A percentile compares a stretch with the other conserved stretches of the same genome.
phyloP scores from a whole-genome alignment of 139 green algal genomes.

The Ostreobium quekettii region DNA sequence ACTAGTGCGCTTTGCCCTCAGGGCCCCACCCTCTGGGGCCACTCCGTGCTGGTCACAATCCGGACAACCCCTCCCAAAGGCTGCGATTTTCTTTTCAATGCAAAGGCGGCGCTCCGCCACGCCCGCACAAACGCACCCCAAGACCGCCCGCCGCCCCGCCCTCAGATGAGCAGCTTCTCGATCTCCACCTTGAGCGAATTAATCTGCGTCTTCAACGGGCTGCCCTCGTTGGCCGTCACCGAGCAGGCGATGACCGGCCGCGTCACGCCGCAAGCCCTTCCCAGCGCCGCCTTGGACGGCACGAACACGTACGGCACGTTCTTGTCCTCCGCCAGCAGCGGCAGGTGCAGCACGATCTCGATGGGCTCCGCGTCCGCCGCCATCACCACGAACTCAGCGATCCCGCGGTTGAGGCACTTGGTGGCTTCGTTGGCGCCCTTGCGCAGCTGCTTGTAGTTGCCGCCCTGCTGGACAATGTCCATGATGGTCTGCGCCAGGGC shows the following conservation, averaged over 20 bases:
- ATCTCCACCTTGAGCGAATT: slow-evolving; percentile 87
- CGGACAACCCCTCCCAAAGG: too few species aligned
- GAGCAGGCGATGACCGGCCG: slow-evolving; percentile 86
- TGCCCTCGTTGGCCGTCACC: slow-evolving; percentile 96
- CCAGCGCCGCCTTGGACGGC: slow-evolving; percentile 91
- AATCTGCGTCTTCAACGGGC: slow-evolving; percentile 94
- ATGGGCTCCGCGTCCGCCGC: slow-evolving; percentile 97
- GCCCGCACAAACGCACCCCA: too few species aligned
- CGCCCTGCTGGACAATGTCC: slow-evolving; percentile 96
- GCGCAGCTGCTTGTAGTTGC: slow-evolving; percentile 99
- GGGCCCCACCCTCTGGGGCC: too few species aligned
- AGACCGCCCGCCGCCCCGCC: too few species aligned
- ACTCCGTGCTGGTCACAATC: too few species aligned
- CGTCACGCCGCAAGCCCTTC: slow-evolving; percentile 92
- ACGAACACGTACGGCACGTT: slow-evolving; percentile 99
- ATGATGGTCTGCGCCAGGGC: slow-evolving; percentile 92
- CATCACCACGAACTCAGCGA: slow-evolving; percentile 96
- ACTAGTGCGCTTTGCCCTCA: too few species aligned
- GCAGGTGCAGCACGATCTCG: slow-evolving; percentile 98
- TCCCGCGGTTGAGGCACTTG: slow-evolving; percentile 91
- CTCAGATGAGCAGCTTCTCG: slow-evolving; percentile 93
- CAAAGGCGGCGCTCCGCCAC: too few species aligned
- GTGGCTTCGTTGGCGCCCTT: slow-evolving; percentile 98
- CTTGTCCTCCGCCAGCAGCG: slow-evolving; percentile 98
- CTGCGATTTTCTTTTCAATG: too few species aligned